Conservation (phyloP, 108 stramenopile genomes). For the Pseudonitzschia delicatissima region DNA sequence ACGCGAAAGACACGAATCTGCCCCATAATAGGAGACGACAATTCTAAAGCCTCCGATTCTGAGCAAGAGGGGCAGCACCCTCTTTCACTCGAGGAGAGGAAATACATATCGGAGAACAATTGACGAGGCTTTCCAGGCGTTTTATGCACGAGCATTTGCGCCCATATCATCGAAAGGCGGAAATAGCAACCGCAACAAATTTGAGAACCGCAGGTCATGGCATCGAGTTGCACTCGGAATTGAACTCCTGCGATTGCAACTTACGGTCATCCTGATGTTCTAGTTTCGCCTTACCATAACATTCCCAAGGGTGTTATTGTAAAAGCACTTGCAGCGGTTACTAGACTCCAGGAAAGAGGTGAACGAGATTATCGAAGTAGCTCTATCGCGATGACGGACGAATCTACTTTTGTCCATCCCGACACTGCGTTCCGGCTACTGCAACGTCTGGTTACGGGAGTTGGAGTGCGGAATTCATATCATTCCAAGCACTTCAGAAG, state of each 20-base stretch:
- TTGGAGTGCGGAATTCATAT: constrained; percentile 49
- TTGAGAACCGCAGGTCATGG: neutral
- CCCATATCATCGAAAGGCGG: constrained; percentile 23
- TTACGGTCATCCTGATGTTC: constrained; percentile 25
- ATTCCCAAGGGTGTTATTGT: constrained; percentile 49
- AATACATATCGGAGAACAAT: constrained; percentile 26
- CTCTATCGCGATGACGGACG: neutral
- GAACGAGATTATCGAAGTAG: constrained; percentile 1
- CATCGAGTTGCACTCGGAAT: constrained; percentile 45
- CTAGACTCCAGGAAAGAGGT: constrained; percentile 29
- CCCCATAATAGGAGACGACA: neutral
- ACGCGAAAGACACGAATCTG: neutral
- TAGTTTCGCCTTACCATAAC: constrained; percentile 44
- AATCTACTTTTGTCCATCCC: constrained; percentile 18
- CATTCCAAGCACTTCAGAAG: constrained; percentile 8
- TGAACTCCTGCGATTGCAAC: constrained; percentile 49
- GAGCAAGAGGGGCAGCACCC: neutral
- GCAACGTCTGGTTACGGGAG: constrained; percentile 64
- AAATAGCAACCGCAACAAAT: neutral
- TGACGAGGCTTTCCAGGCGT: constrained; percentile 45
- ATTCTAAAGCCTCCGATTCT: neutral
- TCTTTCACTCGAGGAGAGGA: neutral
- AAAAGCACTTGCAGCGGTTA: constrained; percentile 53
- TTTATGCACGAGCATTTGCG: constrained; percentile 46
- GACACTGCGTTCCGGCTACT: constrained; percentile 66